phyloP scores from a whole-genome alignment of 495 filamentous ascomycete genomes.

The Gamarada debralockiae region DNA sequence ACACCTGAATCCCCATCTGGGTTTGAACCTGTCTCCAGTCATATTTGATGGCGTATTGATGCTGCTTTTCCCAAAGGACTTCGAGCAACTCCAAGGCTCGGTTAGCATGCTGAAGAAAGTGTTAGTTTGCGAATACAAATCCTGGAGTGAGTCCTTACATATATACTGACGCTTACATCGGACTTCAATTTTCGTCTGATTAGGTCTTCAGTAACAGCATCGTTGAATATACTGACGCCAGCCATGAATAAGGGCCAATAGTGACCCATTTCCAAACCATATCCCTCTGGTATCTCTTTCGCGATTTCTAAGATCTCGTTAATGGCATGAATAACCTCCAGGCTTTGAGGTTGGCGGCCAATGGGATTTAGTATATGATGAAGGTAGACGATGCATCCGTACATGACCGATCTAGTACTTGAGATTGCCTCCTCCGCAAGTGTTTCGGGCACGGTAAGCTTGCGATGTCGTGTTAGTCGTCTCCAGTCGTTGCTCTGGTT shows the following conservation, averaged over 20 bases:
- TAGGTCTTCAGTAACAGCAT: slow-evolving; percentile 18
- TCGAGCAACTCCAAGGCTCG: slow-evolving; percentile 22
- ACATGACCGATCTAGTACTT: slow-evolving; percentile 19
- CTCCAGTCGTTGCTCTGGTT: slow-evolving; percentile 22
- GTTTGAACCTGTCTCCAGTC: slow-evolving; percentile 24
- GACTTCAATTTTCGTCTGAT: slow-evolving; percentile 20
- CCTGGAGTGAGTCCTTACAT: slow-evolving; percentile 14
- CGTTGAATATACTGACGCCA: slow-evolving; percentile 21
- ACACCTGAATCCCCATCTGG: slow-evolving; percentile 26
- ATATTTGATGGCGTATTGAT: slow-evolving; percentile 21
- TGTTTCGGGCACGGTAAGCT: slow-evolving; percentile 23
- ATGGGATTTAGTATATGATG: slow-evolving; percentile 22
- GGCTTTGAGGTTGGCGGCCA: slow-evolving; percentile 5
- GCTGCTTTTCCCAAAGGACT: slow-evolving; percentile 22
- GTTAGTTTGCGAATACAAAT: no score
- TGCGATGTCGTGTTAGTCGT: slow-evolving; percentile 14
- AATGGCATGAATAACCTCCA: slow-evolving; percentile 17
- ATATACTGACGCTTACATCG: slow-evolving; percentile 17
- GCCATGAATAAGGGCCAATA: slow-evolving; percentile 25
- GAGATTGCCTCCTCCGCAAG: slow-evolving; percentile 22
- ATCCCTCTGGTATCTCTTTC: slow-evolving; percentile 22
- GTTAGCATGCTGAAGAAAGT: slow-evolving; percentile 19
- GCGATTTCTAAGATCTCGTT: slow-evolving; percentile 19
- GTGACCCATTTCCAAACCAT: slow-evolving; percentile 22
- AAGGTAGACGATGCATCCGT: slow-evolving; percentile 22